Conservation (phyloP, 805 yeast species). For the Citeromyces matritensis region DNA sequence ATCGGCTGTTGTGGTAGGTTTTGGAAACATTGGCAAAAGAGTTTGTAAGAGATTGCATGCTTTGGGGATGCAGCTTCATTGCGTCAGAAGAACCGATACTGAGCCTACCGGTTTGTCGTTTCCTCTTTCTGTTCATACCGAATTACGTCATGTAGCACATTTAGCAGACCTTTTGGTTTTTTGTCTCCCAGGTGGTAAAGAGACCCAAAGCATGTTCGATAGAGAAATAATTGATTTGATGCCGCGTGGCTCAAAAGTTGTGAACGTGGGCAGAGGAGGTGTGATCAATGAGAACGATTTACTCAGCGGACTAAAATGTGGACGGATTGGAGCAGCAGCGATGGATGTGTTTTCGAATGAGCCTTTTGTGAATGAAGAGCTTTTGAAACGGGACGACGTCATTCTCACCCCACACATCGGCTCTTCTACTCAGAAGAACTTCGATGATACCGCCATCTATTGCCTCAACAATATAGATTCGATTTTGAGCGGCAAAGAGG, state of each 20-base stretch:
- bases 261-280: constrained; percentile 66
- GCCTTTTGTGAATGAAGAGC: constrained; percentile 33
- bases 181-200: constrained; percentile 50
- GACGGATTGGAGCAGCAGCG: constrained; percentile 52
- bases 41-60: constrained; percentile 39
- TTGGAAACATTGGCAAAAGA: constrained; percentile 60
- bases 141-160: constrained; percentile 23
- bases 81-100: constrained; percentile 34
- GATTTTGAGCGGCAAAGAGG: constrained; percentile 15
- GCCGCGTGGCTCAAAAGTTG: constrained; percentile 40
- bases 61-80: constrained; percentile 54
- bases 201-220: constrained; percentile 42
- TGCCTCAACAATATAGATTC: constrained; percentile 42
- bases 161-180: constrained; percentile 43
- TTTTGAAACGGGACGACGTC: constrained; percentile 45
- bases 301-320: constrained; percentile 40
- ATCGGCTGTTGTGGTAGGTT: constrained; percentile 51
- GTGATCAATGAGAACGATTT: constrained; percentile 56
- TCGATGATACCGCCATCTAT: constrained; percentile 29
- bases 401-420: constrained; percentile 61
- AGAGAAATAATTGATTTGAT: constrained; percentile 26
- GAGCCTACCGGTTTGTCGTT: constrained; percentile 25
- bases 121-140: constrained; percentile 23
- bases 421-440: constrained; percentile 45
- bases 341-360: constrained; percentile 61